Conservation (phyloP, 805 yeast genomes). For the Yarrowia phangngaensis region DNA sequence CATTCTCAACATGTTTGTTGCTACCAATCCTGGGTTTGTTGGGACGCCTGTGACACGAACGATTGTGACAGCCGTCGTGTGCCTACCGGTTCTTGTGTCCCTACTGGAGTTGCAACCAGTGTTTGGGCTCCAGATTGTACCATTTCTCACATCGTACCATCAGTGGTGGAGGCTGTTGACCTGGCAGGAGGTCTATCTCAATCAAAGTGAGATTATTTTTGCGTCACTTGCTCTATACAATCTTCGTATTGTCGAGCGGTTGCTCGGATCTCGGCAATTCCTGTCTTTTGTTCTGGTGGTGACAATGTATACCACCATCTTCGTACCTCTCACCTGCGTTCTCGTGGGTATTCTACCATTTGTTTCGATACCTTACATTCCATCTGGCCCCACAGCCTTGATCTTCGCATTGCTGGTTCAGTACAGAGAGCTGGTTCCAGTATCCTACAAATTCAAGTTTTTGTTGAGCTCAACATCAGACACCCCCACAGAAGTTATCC, state of each 20-base stretch:
- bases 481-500: constrained; percentile 25
- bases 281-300: constrained; percentile 36
- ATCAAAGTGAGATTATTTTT: constrained; percentile 42
- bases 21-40: constrained; percentile 42
- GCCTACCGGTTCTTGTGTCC: constrained; percentile 40
- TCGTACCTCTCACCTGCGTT: constrained; percentile 30
- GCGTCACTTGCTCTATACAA: constrained; percentile 41
- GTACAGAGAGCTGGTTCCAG: constrained; percentile 43
- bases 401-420: constrained; percentile 41
- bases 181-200: constrained; percentile 37
- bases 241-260: constrained; percentile 42
- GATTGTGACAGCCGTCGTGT: constrained; percentile 33
- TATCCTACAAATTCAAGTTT: constrained; percentile 42
- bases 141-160: constrained; percentile 40
- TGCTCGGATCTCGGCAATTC: constrained; percentile 42
- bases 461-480: constrained; percentile 29
- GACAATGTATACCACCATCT: constrained; percentile 29
- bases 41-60: constrained; percentile 41
- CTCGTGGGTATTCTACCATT: constrained; percentile 28
- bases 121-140: constrained; percentile 38
- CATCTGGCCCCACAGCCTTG: constrained; percentile 41
- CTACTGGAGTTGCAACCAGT: constrained; percentile 41
- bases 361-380: constrained; percentile 28
- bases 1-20: constrained; percentile 37
- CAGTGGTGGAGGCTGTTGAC: constrained; percentile 41